Base-by-base conservation (phyloP, 2,329 filamentous ascomycete species). In the Metarhizium humberi region DNA sequence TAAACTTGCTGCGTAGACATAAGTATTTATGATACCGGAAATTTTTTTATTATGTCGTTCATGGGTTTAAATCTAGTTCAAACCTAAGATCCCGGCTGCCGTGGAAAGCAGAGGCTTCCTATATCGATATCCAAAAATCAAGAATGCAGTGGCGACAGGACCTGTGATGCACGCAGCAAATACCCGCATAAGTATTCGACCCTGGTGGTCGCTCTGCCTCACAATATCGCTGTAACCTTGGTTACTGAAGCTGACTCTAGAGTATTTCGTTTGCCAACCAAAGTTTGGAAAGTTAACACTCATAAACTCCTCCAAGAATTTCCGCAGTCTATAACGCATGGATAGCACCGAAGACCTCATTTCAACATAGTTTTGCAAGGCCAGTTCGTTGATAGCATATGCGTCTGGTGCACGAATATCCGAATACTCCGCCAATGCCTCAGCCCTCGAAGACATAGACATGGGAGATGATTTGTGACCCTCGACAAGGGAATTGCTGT, bases 201-300 rank as follows among this genome's bases (percentile, higher is more conserved):
- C 84, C 69, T 96, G 91, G 54, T 80, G 72, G 55, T 86, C 80
- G 55, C 87, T 90, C 60, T 80, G 81, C 43, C 73, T 75, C 38
- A 90, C 79, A 3, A 97, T 88, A 58, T 95, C 86, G 0, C 88
- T 89, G 70, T 99, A 99, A 20, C 88, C 77, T 72, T 95, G 87
- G 64, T 96, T 96, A 57, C 90, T 90, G 68, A 99, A 99, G 62
- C 91, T 96, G 8, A 99, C 86, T 20, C 92, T 81, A 1, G 88
- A 85, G 67, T 99, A 99, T 72, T 96, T 90, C 2, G 94, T 99
- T 66, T 87, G 84, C 85, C 92, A 96, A 0, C 92, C 94, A 13
- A 92, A 71, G 30, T 78, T 74, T 0, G 94, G 94, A 2, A 95
- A 66, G 63, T 87, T 85, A 14, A 87, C 80, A 53, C 87, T 89